These are phyloP conservation scores for Glycine tomentella DNA, from an alignment of 306 rosid genomes.

Conservation along the genomic window DNA sequence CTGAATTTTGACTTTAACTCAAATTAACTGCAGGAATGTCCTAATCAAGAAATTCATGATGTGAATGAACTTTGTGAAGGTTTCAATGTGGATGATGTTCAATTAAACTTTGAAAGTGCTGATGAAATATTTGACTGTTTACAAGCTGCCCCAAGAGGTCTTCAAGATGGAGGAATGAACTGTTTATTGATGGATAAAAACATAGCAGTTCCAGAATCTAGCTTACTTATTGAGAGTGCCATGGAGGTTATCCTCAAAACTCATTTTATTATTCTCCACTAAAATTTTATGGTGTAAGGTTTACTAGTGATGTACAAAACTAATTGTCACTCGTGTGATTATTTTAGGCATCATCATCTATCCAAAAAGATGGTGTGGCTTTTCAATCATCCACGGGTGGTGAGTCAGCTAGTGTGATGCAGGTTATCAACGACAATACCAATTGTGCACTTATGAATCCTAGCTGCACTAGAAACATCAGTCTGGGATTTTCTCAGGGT, in stretches of 20 bases:
- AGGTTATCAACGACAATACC: constrained; percentile 51
- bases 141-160: constrained; percentile 53
- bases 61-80: constrained; percentile 60
- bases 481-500: constrained; percentile 67
- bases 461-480: constrained; percentile 56
- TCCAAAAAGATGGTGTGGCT: constrained; percentile 60
- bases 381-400: constrained; percentile 60
- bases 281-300: constrained; percentile 1
- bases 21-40: constrained; percentile 55
- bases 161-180: constrained; percentile 67
- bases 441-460: constrained; percentile 62
- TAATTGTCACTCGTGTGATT: constrained; percentile 37
- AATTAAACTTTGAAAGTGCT: constrained; percentile 53
- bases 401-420: constrained; percentile 59
- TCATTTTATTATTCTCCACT: constrained; percentile 31
- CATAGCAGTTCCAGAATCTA: constrained; percentile 64
- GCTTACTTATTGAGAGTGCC: constrained; percentile 59
- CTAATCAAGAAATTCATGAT: constrained; percentile 52
- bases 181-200: constrained; percentile 67
- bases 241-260: constrained; percentile 62
- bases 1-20: background rate
- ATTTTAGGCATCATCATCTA: constrained; percentile 70
- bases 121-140: constrained; percentile 64
- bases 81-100: constrained; percentile 57
- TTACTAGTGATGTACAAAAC: constrained; percentile 34